These are phyloP conservation scores for Monosporascus sp. DNA, from an alignment of 2,329 filamentous ascomycete genomes.

Conservation along the genomic window DNA sequence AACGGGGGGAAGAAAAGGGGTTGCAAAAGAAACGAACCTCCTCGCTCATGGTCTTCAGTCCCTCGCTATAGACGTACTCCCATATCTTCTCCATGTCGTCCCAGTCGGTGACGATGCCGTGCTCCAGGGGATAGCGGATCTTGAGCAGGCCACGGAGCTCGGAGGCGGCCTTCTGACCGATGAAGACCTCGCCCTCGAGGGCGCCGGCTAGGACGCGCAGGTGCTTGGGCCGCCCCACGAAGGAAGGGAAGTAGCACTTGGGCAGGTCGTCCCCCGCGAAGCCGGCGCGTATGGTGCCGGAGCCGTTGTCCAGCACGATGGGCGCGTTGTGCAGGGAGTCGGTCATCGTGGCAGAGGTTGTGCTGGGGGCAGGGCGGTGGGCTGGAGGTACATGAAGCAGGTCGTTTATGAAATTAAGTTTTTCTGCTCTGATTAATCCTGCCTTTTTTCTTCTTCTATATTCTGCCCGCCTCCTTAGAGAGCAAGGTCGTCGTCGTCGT, in stretches of 20 bases:
- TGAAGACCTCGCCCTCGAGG: slow-evolving; percentile 93
- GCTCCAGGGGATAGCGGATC: slow-evolving; percentile 91
- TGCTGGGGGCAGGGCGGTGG: neutral
- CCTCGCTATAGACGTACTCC: slow-evolving; percentile 95
- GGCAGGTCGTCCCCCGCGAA: slow-evolving; percentile 95
- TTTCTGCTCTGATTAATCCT: neutral
- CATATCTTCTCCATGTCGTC: slow-evolving; percentile 99
- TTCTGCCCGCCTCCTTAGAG: neutral
- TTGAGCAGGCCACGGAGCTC: slow-evolving; percentile 90
- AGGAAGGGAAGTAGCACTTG: slow-evolving; percentile 96
- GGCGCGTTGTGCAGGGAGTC: slow-evolving; percentile 86
- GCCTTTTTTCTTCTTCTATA: neutral
- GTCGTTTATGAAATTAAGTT: too few species aligned
- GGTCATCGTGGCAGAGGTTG: slow-evolving; percentile 36
- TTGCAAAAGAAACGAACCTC: slow-evolving; percentile 55
- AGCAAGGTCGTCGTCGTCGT: neutral
- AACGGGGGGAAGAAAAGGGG: neutral
- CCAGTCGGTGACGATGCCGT: slow-evolving; percentile 98
- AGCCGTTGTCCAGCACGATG: slow-evolving; percentile 98
- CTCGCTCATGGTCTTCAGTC: slow-evolving; percentile 93
- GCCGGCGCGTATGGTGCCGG: slow-evolving; percentile 92
- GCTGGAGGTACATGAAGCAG: neutral
- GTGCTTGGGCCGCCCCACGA: slow-evolving; percentile 94
- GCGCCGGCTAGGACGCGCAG: slow-evolving; percentile 91
- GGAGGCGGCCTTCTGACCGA: slow-evolving; percentile 80